Evolutionary conservation across 805 yeast genomes (phyloP), one percentile per base, ranked within the genome.

Genomic region (Lipomyces japonicus): DNA sequence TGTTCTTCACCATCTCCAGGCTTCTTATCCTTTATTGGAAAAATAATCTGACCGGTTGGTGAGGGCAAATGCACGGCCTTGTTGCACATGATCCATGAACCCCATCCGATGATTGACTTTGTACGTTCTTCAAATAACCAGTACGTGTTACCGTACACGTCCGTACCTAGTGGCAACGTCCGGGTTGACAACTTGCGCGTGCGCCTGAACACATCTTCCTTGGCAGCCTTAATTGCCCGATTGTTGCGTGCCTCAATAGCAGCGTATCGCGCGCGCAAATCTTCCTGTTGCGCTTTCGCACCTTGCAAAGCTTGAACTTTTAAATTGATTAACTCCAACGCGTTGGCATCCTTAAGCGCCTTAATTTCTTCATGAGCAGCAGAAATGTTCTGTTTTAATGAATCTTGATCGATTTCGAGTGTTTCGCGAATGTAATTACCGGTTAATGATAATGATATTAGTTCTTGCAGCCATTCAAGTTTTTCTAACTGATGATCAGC

Each of bases 111-210:
- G 36, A 48, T 48, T 12, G 61, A 58, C 28, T 62, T 52, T 5
- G 63, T 51, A 47, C 66, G 63, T 42, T 65, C 68, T 51, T 68
- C 70, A 45, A 69, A 60, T 1, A 61, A 49, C 72, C 72, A 69
- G 56, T 67, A 69, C 32, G 47, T 47, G 51, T 69, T 69, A 4
- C 71, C 71, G 18, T 50, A 46, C 4, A 54, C 50, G 53, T 69
- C 72, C 5, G 23, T 38, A 26, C 70, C 69, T 24, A 69, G 44
- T 3, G 71, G 64, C n/a, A 58, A 42, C 4, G 68, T 69, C 31
- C 72, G 63, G 44, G 54, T 48, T 44, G 58, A 62, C 51, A 55
- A 55, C 46, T 67, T 68, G 50, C 65, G 61, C 32, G 52, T 40
- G 41, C 60, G 58, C 28, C 54, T 50, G 50, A 56, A 64, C 24